phyloP scores from a whole-genome alignment of 208 protist genomes.

The Crithidia expoeki region DNA sequence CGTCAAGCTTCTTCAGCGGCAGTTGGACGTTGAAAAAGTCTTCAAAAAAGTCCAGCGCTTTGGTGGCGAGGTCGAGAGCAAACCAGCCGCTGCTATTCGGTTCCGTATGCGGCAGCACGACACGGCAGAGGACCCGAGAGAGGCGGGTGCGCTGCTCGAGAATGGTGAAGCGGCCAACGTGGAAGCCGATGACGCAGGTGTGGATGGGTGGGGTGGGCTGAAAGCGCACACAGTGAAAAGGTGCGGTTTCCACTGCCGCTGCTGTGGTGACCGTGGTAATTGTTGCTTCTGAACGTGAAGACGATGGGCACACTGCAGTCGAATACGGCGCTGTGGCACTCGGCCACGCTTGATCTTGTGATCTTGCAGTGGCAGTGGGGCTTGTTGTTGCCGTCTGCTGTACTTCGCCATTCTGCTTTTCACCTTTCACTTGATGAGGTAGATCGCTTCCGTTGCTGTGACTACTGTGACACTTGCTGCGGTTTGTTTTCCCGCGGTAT shows the following conservation, averaged over 20 bases:
- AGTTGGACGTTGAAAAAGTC: slow-evolving; percentile 89
- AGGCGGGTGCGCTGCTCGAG: slow-evolving; percentile 61
- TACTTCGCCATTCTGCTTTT: background rate
- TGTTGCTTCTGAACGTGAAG: background rate
- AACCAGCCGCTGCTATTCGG: slow-evolving; percentile 64
- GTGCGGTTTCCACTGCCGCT: too few species aligned
- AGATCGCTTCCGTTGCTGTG: background rate
- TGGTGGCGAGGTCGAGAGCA: slow-evolving; percentile 88
- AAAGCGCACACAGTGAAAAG: slow-evolving; percentile 44
- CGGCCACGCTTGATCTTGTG: background rate
- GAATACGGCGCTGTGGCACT: background rate
- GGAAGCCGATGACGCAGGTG: slow-evolving; percentile 77
- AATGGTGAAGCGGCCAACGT: slow-evolving; percentile 92
- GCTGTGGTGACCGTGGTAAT: background rate
- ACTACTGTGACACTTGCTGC: background rate
- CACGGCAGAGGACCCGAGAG: slow-evolving; percentile 58
- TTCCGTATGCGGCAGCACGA: slow-evolving; percentile 48
- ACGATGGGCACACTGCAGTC: background rate
- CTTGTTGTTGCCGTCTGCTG: background rate
- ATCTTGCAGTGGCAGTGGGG: too few species aligned
- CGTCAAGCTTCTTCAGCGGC: slow-evolving; percentile 93
- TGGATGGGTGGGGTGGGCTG: slow-evolving; percentile 50
- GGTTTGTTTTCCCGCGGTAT: slow-evolving; percentile 8
- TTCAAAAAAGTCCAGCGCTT: slow-evolving; percentile 83
- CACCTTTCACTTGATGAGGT: background rate